Evolutionary conservation across 2,329 filamentous ascomycete genomes (phyloP).

Genomic region (Nothomitra cinnamomea): DNA sequence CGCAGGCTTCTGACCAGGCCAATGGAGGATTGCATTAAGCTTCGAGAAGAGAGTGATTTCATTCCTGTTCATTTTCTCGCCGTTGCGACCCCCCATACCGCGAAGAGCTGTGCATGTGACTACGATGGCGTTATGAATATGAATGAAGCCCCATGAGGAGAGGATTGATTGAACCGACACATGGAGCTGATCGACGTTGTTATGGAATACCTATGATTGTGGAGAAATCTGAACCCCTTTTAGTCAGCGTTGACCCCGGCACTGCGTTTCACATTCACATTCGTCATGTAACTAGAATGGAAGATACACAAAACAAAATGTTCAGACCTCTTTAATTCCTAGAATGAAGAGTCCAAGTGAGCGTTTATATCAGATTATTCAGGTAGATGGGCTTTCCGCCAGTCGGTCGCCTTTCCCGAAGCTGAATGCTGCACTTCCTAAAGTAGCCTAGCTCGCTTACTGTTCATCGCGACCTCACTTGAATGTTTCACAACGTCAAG

Average conservation of each 20-base stretch:
- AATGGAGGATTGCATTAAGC: conserved; percentile 20
- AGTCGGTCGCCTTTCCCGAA: too few species aligned
- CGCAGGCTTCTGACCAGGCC: conserved; percentile 18
- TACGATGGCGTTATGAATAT: background rate
- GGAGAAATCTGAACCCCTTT: background rate
- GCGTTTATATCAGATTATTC: too few species aligned
- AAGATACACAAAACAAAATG: background rate
- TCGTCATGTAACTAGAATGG: background rate
- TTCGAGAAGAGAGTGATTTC: background rate
- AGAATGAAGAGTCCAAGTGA: too few species aligned
- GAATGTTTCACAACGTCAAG: too few species aligned
- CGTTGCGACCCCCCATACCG: background rate
- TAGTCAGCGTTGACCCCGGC: background rate
- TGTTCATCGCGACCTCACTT: too few species aligned
- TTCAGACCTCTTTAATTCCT: too few species aligned
- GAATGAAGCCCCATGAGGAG: background rate
- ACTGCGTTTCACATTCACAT: background rate
- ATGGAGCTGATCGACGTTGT: background rate
- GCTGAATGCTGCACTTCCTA: too few species aligned
- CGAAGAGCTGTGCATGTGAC: background rate
- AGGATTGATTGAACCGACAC: background rate
- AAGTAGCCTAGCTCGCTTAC: too few species aligned
- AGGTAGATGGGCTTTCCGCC: too few species aligned
- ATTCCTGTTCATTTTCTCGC: background rate
- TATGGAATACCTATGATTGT: background rate